Evolutionary conservation across 331 rosid genomes (phyloP), one percentile per base, ranked within the genome.

Genomic region (Arachis monticola): DNA sequence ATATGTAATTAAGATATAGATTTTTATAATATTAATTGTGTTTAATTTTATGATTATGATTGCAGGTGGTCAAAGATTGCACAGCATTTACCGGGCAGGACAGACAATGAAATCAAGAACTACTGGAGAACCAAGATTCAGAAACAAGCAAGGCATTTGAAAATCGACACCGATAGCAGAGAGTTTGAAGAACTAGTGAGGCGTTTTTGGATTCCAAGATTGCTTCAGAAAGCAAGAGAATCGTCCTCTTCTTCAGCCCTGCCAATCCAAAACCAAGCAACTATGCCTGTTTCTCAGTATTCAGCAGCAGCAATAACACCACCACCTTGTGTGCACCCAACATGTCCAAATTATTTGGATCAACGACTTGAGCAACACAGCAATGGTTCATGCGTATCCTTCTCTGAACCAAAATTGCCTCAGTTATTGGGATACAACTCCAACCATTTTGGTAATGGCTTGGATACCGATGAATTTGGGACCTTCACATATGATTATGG

Each of bases 1-100:
- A 17, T 17, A 17, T 17, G 22, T 17, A 17, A 17, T 17, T 17
- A 17, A 17, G 22, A 17, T 17, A 17, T 17, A 17, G 22, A 17
- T 17, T 17, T 17, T 17, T 17, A 17, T 17, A 17, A 35, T 35
- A 35, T 35, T 35, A 35, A 35, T 35, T 35, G 40, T 35, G 40
- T 35, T 17, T 35, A 35, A 2, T 35, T 35, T 35, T 2, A 35
- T 35, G 40, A 35, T 51, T 12, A 51, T 78, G 72, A 59, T 58
- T 66, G 71, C 30, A 91, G 94, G 81, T 91, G 97, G 97, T 87
- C 97, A n/a, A 87, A 81, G 61, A 91, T 91, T 64, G 94, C 95
- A 1, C 88, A 81, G 12, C 70, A 70, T 67, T 83, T 91, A 40
- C 92, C 96, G 0, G 96, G 92, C 1, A 81, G 95, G 56, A 89